phyloP scores from a whole-genome alignment of 1,284 basidiomycete species.

The Ganoderma leucocontextum region DNA sequence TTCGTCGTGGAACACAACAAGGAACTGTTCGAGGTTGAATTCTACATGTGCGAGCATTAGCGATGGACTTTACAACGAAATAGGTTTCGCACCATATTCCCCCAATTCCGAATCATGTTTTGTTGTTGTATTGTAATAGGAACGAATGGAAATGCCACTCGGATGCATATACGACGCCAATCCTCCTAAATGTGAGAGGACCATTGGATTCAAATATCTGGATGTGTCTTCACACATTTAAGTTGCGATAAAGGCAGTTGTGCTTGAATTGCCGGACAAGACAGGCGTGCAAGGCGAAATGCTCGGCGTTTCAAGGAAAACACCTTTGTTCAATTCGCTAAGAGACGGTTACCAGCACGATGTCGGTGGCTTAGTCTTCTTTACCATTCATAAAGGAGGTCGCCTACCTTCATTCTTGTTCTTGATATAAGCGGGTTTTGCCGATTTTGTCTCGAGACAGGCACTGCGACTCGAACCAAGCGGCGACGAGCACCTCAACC shows the following conservation, averaged over 20 bases:
- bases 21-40: constrained; percentile 18
- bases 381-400: not conserved
- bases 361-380: not conserved
- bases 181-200: too few relatives aligned
- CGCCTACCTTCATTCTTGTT: not conserved
- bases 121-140: too few relatives aligned
- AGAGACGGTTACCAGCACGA: not conserved
- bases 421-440: not conserved
- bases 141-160: too few relatives aligned
- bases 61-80: not conserved
- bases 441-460: not conserved
- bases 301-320: not conserved
- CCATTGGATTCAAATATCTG: too few relatives aligned
- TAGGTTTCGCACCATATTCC: too few relatives aligned
- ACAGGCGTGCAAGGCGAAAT: not conserved
- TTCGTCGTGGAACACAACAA: not conserved
- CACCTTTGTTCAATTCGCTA: not conserved
- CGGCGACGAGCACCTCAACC: not conserved
- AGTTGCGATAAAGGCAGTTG: not conserved
- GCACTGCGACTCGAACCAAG: not conserved
- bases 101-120: too few relatives aligned
- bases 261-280: not conserved
- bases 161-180: too few relatives aligned
- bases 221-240: too few relatives aligned
- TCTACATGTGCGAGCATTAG: constrained; percentile 24